Percentiles rank a stretch among this genome's conserved stretches.
Conservation (phyloP, 257 asterid species). For the Fraxinus americana region DNA sequence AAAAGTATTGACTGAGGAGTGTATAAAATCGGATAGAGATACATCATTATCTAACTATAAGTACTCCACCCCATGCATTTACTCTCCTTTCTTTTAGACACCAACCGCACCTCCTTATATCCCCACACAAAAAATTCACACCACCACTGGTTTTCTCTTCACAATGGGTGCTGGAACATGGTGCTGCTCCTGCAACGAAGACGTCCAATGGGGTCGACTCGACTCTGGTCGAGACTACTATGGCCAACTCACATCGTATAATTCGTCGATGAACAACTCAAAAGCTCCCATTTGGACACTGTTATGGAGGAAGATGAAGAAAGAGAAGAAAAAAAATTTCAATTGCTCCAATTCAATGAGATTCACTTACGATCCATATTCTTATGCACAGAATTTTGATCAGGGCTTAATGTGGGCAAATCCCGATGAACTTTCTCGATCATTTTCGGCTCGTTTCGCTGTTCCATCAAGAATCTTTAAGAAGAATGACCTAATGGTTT, state of each 20-base stretch:
- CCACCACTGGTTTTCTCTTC: background rate
- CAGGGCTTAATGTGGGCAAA: conserved; percentile 48
- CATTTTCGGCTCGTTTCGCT: conserved; percentile 77
- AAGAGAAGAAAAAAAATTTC: conserved; percentile 52
- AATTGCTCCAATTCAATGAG: conserved; percentile 49
- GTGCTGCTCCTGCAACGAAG: conserved; percentile 31
- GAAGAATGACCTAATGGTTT: conserved; percentile 43
- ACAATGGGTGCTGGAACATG: conserved; percentile 44
- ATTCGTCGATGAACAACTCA: conserved; percentile 31
- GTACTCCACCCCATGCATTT: conserved; percentile 24
- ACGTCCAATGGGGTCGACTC: conserved; percentile 46
- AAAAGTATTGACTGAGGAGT: background rate
- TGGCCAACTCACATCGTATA: conserved; percentile 35
- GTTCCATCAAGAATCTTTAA: conserved; percentile 63
- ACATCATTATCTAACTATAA: conserved; percentile 23
- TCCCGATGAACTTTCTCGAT: conserved; percentile 52
- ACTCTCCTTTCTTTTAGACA: conserved; percentile 3
- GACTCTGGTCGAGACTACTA: conserved; percentile 39
- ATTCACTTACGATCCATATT: conserved; percentile 59
- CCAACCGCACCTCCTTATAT: background rate
- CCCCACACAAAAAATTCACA: conserved; percentile 9
- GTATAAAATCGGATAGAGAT: background rate
- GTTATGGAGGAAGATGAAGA: conserved; percentile 77
- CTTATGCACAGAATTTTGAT: conserved; percentile 76
- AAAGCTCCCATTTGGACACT: conserved; percentile 52